These are phyloP conservation scores for Aureobasidium musti DNA, from an alignment of 2,329 filamentous ascomycete genomes.

Conservation along the genomic window DNA sequence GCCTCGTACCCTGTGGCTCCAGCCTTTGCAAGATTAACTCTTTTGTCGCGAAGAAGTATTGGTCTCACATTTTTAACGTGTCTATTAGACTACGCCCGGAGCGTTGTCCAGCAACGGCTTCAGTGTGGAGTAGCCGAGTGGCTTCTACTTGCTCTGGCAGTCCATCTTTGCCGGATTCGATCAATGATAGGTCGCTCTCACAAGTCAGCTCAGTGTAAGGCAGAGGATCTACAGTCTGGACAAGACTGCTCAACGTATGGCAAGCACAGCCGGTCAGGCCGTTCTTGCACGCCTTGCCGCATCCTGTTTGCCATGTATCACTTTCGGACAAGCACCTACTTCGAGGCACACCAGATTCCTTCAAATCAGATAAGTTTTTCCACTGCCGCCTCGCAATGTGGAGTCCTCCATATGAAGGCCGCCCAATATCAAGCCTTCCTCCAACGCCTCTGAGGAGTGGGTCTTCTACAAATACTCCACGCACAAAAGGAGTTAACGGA, in stretches of 20 bases:
- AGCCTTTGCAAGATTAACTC: slow-evolving; percentile 12
- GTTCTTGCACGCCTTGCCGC: slow-evolving; percentile 1
- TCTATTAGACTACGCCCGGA: slow-evolving; percentile 27
- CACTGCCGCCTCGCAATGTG: background rate
- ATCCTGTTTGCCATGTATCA: slow-evolving; percentile 20
- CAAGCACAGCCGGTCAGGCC: slow-evolving; percentile 11
- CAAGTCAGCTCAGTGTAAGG: background rate
- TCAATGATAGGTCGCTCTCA: background rate
- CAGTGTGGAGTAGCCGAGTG: slow-evolving; percentile 23
- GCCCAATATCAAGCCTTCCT: slow-evolving; percentile 9
- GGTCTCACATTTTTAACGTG: slow-evolving; percentile 29
- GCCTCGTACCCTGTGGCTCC: slow-evolving; percentile 10
- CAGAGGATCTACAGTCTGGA: background rate
- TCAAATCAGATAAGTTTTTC: background rate
- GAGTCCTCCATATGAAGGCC: background rate
- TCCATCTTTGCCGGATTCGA: background rate
- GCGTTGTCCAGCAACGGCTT: slow-evolving; percentile 10
- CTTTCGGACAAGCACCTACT: slow-evolving; percentile 17
- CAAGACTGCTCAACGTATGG: background rate
- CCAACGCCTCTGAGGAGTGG: background rate
- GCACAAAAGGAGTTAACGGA: background rate
- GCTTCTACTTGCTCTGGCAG: slow-evolving; percentile 12
- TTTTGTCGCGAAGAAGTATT: slow-evolving; percentile 17
- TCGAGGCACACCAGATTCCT: slow-evolving; percentile 6
- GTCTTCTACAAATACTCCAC: background rate